Evolutionary conservation across 2,329 filamentous ascomycete species (phyloP).

Genomic region (Talaromyces sp.): DNA sequence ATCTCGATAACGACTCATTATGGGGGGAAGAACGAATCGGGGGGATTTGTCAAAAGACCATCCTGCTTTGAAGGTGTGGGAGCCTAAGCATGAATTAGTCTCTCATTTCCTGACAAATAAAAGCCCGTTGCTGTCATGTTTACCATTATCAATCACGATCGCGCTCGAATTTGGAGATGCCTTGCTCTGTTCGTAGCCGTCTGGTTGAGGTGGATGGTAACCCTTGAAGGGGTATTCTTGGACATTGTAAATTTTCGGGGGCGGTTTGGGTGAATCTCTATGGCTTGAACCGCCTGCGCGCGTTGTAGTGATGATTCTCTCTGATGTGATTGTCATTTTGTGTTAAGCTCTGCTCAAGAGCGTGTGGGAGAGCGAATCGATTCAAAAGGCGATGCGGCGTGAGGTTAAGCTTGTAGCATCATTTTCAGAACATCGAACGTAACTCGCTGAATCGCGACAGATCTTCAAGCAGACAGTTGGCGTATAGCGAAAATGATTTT

Average conservation of each 20-base stretch:
- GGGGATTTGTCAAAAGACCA: conserved; percentile 92
- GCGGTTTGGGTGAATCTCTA: conserved; percentile 45
- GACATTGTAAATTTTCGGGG: conserved; percentile 50
- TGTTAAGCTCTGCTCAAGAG: conserved; percentile 4
- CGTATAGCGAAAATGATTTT: background rate
- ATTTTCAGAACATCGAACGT: background rate
- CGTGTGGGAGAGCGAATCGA: background rate
- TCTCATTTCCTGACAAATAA: too few relatives aligned
- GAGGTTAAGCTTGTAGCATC: background rate
- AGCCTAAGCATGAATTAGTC: conserved; percentile 53
- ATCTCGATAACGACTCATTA: conserved; percentile 93
- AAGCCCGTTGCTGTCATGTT: background rate
- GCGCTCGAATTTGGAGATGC: conserved; percentile 58
- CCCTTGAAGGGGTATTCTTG: conserved; percentile 59
- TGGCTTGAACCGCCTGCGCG: conserved; percentile 34
- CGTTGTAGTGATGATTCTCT: conserved; percentile 32
- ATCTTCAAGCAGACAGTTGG: background rate
- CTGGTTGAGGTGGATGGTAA: conserved; percentile 53
- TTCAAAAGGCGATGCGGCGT: background rate
- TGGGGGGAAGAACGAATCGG: conserved; percentile 72
- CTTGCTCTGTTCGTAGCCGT: conserved; percentile 67
- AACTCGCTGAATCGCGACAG: background rate
- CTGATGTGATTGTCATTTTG: conserved; percentile 43
- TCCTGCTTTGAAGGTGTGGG: conserved; percentile 81
- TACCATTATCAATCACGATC: conserved; percentile 98